Base-by-base conservation (phyloP, 73 alveolate species). In the Breviolum minutum region DNA sequence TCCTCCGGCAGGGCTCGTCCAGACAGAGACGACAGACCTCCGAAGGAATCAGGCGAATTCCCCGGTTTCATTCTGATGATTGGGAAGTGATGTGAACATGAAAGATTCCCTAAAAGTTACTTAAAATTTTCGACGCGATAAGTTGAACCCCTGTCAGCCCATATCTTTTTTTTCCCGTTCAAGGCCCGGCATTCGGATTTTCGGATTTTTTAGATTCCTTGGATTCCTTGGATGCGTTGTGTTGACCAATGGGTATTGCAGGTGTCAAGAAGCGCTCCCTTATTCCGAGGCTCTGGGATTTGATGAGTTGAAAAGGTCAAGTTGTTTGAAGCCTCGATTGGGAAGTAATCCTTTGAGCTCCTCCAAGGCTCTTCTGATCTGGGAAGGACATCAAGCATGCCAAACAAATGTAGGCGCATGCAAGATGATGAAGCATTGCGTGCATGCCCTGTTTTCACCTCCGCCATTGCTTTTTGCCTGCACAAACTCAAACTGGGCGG, bases 261-360 rank as follows among this genome's bases (percentile, higher is more conserved):
- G 92, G 92, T 62, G 97, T 76, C 87, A 91, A 91, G 63, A 91
- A 91, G 88, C 97, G 97, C 32, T 91, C 97, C 85, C 97, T 91
- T 88, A 91, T 91, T 91, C 97, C 97, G 63, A 91, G 97, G 97
- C 63, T 40, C 54, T 19, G 84, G 83, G 81, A 80, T 10, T 66
- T 19, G 24, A 68, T 68, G 7, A 79, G 87, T 79, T 79, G 87
- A 9, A 29, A 29, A 29, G 32, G 0, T 5, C 0, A 22, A 2
- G 26, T 79, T 27, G 64, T 29, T n/a, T 26, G 17, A 10, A n/a
- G 63, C 63, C 63, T 30, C 13, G 54, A 14, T 79, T 11, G 13
- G 29, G 30, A 6, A 2, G n/a, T 68, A 22, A 68, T 79, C 87
- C 24, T 79, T 6, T 20, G 86, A 12, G 0, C 86, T 66, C 86